A percentile compares a stretch with the other conserved stretches of the same genome.
phyloP scores from a whole-genome alignment of 2,329 filamentous ascomycete species.

The Cordyceps fumosorosea region DNA sequence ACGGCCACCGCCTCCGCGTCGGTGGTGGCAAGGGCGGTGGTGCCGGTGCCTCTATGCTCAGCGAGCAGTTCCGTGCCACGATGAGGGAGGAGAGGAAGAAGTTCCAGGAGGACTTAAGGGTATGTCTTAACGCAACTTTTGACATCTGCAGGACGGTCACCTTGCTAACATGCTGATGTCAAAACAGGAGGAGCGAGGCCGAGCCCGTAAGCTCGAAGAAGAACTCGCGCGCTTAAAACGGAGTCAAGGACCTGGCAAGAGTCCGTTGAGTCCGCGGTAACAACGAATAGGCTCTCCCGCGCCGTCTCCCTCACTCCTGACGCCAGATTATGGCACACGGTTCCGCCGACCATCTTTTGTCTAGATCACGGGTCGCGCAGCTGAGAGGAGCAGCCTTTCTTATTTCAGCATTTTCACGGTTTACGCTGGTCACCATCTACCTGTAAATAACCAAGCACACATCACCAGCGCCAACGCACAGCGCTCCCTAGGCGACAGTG shows the following conservation, averaged over 20 bases:
- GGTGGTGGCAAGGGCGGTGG: conserved; percentile 29
- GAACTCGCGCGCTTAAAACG: conserved; percentile 40
- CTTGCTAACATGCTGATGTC: conserved; percentile 22
- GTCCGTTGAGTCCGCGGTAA: conserved; percentile 34
- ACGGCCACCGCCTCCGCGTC: conserved; percentile 41
- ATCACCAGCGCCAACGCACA: not conserved
- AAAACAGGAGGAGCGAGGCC: conserved; percentile 42
- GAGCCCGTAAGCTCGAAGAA: conserved; percentile 43
- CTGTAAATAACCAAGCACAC: not conserved
- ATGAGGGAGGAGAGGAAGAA: conserved; percentile 52
- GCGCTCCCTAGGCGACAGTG: not conserved
- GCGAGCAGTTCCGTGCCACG: conserved; percentile 49
- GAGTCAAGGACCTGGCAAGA: conserved; percentile 36
- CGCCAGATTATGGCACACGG: conserved; percentile 6
- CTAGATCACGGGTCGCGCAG: not conserved
- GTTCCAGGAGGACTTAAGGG: conserved; percentile 48
- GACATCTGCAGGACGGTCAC: not conserved
- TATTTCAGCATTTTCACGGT: not conserved
- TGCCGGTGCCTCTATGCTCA: conserved; percentile 44
- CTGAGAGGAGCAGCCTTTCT: not conserved
- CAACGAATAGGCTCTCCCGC: conserved; percentile 10
- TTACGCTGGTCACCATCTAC: not conserved
- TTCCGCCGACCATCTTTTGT: not conserved
- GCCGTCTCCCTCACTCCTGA: conserved; percentile 9
- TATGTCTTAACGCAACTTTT: conserved; percentile 23